Evolutionary conservation across 306 rosid species (phyloP).

Genomic region (Luffa acutangula): DNA sequence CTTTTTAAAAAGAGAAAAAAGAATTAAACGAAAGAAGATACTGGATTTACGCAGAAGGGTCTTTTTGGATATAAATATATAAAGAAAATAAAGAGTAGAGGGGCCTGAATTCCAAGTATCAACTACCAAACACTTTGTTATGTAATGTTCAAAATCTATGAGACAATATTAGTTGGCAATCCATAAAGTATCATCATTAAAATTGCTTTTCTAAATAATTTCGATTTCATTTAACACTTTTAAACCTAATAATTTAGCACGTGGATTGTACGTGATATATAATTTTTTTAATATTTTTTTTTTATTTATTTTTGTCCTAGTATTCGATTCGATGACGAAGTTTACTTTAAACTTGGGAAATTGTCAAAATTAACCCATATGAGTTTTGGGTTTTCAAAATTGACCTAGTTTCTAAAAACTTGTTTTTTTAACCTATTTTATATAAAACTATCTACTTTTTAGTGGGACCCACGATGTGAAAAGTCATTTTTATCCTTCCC

Average conservation of each 20-base stretch:
- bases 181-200: background rate
- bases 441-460: too few species aligned
- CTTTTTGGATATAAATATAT: background rate
- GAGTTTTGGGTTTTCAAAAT: too few species aligned
- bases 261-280: background rate
- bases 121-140: background rate
- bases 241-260: background rate
- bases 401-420: too few species aligned
- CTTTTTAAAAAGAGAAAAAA: background rate
- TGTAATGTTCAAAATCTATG: background rate
- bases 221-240: background rate
- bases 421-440: too few species aligned
- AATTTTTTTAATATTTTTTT: too few species aligned
- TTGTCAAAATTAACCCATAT: too few species aligned
- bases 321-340: too few species aligned
- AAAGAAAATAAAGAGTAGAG: background rate
- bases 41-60: background rate
- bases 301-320: too few species aligned
- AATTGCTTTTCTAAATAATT: background rate
- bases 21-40: background rate
- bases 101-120: background rate
- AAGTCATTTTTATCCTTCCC: too few species aligned
- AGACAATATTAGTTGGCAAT: background rate
- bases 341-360: too few species aligned
- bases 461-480: too few species aligned